phyloP scores from a whole-genome alignment of 2,329 filamentous ascomycete species.

The Aspergillus texensis region DNA sequence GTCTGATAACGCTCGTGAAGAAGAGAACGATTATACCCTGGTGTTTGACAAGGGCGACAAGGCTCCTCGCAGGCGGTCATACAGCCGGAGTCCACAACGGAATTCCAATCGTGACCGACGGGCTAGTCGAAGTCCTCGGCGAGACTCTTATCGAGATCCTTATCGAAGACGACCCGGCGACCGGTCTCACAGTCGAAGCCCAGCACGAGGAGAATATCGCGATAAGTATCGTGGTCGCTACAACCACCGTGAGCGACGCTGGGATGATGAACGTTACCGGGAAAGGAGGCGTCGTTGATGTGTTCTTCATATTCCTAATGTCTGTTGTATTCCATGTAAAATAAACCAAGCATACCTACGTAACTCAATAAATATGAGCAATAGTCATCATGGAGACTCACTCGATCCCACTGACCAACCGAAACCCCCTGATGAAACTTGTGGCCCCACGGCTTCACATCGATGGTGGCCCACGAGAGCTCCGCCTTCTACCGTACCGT shows the following conservation, averaged over 20 bases:
- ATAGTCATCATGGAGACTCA: background rate
- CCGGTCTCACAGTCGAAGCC: constrained; percentile 36
- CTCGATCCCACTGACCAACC: background rate
- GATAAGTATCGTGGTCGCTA: constrained; percentile 42
- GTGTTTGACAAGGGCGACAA: constrained; percentile 67
- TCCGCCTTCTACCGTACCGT: background rate
- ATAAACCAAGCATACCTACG: background rate
- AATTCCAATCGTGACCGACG: constrained; percentile 33
- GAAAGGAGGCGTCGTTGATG: constrained; percentile 27
- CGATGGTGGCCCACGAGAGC: constrained; percentile 13
- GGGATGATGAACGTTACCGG: constrained; percentile 33
- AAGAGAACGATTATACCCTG: constrained; percentile 69
- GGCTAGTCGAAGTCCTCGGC: constrained; percentile 32
- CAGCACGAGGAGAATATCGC: constrained; percentile 30
- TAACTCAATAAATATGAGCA: background rate
- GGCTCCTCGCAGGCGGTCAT: constrained; percentile 29
- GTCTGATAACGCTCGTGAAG: constrained; percentile 54
- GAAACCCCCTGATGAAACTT: constrained; percentile 21
- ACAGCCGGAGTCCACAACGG: constrained; percentile 51
- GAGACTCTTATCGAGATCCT: constrained; percentile 26
- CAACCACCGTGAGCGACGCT: constrained; percentile 36
- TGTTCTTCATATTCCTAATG: background rate
- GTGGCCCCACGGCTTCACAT: constrained; percentile 16
- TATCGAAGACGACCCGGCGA: constrained; percentile 38
- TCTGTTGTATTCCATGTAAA: background rate